phyloP scores from a whole-genome alignment of 305 asterid genomes.

The Fraxinus nigra region DNA sequence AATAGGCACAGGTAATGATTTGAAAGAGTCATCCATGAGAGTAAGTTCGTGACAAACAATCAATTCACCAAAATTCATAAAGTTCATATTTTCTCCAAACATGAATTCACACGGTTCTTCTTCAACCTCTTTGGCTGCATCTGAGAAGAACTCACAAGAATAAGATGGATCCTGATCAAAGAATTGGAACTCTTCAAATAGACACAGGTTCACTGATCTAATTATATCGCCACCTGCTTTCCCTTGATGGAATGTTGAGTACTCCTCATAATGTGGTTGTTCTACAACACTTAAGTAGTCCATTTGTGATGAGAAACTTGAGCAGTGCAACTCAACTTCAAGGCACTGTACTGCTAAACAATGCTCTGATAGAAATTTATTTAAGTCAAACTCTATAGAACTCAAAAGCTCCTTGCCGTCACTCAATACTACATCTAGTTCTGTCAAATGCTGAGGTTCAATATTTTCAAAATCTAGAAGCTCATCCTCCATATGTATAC shows the following conservation, averaged over 20 bases:
- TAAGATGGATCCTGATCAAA: slow-evolving; percentile 43
- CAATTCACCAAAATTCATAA: slow-evolving; percentile 57
- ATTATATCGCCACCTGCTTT: slow-evolving; percentile 21
- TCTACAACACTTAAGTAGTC: slow-evolving; percentile 48
- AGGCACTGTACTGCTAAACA: slow-evolving; percentile 31
- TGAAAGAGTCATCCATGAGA: slow-evolving; percentile 68
- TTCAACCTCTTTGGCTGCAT: slow-evolving; percentile 41
- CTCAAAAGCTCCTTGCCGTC: slow-evolving; percentile 51
- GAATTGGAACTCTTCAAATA: slow-evolving; percentile 58
- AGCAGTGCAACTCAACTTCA: slow-evolving; percentile 34
- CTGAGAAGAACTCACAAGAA: slow-evolving; percentile 43
- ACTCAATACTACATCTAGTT: slow-evolving; percentile 29
- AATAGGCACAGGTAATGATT: slow-evolving; percentile 86
- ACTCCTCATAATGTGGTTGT: slow-evolving; percentile 38
- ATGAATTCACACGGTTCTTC: slow-evolving; percentile 55
- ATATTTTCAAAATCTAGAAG: slow-evolving; percentile 43
- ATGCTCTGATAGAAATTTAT: slow-evolving; percentile 44
- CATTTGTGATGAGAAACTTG: slow-evolving; percentile 33
- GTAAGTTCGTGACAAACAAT: slow-evolving; percentile 81
- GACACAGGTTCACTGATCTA: slow-evolving; percentile 14
- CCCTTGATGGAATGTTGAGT: slow-evolving; percentile 7
- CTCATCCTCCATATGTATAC: slow-evolving; percentile 38
- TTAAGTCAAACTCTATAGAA: slow-evolving; percentile 56
- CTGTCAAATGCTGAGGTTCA: slow-evolving; percentile 44
- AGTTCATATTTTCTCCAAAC: slow-evolving; percentile 66